Base-by-base conservation (phyloP, 179 eudicot species). In the Nepenthes alata region DNA sequence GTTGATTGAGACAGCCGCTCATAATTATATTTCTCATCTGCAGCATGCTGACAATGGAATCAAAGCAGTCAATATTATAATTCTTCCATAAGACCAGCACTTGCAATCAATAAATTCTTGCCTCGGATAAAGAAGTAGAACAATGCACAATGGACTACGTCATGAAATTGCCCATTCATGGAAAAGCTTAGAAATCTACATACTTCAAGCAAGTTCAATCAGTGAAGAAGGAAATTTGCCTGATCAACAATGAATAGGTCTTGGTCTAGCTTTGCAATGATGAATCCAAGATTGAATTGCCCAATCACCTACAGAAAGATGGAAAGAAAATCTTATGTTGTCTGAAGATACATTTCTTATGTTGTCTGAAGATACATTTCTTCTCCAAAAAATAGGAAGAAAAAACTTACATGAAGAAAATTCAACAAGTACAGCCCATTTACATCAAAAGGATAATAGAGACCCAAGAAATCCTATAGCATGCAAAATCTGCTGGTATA, bases 241-340 rank as follows among this genome's bases (percentile, higher is more conserved):
- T 93, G 98, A 79, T 93, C 98, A 77, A 93, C 93, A 65, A 93
- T 93, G 69, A 93, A 93, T 37, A 93, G 80, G 70, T 93, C 93
- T 72, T 89, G 78, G 62, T 79, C 93, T 61, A 89, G 72, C 84
- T 89, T 93, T 54, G 88, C 96, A 69, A 93, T 83, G 59, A 93
- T 89, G 71, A 93, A 93, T 14, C 98, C 98, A 70, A 86, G 91
- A 79, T 93, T 93, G 77, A 93, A 93, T 68, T 93, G 98, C 62
- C 96, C 98, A 69, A 93, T 81, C 48, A 85, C 93, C 98, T 93
- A 69, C 44, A 53, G 25, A 55, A 41, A 41, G 0, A 7, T 41
- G 8, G 8, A 11, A 37, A 58, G 56, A 67, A 37, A 1, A 16
- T 5, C 25, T 10, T n/a, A 6, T 11, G 1, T 14, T 12, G 56